Conservation (phyloP, 2,329 filamentous ascomycete genomes). For the Chlorencoelia australis region DNA sequence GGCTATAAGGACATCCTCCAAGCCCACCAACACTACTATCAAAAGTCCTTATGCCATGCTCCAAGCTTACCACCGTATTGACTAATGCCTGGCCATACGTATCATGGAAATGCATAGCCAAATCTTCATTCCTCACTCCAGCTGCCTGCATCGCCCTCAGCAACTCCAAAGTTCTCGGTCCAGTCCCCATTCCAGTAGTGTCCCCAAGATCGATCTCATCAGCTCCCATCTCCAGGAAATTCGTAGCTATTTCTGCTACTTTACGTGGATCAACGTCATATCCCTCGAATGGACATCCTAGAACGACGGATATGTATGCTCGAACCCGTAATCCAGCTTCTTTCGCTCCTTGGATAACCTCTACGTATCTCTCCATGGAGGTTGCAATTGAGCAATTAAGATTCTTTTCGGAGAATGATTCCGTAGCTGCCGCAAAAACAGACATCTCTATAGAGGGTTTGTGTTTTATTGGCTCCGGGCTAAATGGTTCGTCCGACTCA, state of each 20-base stretch:
- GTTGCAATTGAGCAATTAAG: conserved; percentile 71
- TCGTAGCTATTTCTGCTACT: conserved; percentile 57
- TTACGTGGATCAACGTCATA: conserved; percentile 51
- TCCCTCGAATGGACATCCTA: conserved; percentile 70
- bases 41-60: conserved; percentile 68
- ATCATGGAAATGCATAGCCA: conserved; percentile 83
- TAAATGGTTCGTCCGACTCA: conserved; percentile 4
- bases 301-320: conserved; percentile 70
- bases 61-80: conserved; percentile 67
- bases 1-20: conserved; percentile 77
- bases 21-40: conserved; percentile 72
- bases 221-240: conserved; percentile 73
- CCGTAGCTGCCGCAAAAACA: conserved; percentile 74
- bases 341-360: conserved; percentile 61
- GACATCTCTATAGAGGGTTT: conserved; percentile 55
- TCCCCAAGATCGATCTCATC: conserved; percentile 87
- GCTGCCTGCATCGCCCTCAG: conserved; percentile 55
- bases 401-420: conserved; percentile 71
- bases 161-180: conserved; percentile 55
- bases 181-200: conserved; percentile 83
- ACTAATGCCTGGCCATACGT: conserved; percentile 81
- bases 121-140: conserved; percentile 56
- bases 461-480: conserved; percentile 11
- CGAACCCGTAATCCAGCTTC: conserved; percentile 56
- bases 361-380: conserved; percentile 59